Evolutionary conservation across 805 yeast genomes (phyloP), one percentile per base, ranked within the genome.

Genomic region (Pichia exigua): DNA sequence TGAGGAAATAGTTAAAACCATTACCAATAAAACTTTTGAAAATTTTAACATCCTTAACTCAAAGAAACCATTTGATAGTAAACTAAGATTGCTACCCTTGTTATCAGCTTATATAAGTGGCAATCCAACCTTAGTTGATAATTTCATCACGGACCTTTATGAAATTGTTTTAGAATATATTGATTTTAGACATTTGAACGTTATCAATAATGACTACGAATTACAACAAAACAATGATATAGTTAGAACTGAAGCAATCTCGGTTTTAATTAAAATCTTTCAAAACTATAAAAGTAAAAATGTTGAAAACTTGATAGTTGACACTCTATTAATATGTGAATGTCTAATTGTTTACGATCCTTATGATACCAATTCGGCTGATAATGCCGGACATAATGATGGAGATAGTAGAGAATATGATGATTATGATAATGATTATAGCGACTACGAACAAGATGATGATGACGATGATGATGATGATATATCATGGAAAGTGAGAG

Each of bases 401-500:
- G 56, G 52, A 40, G 71, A 64, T 4, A 69, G 63, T 12, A 57
- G 52, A n/a, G 51, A 53, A 2, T 74, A 69, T 18, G 69, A 64
- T 5, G 69, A 67, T 18, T 72, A 67, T 3, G 67, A 59, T 4
- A 70, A 66, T 13, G 73, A 70, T 27, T 77, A 72, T 32, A 73
- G 66, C 21, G 82, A 76, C 5, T 68, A 60, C 47, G 70, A 70
- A 21, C 68, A 66, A 17, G 65, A 63, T 22, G 69, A 69, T 32
- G 70, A 74, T n/a, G 76, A 70, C n/a, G 83, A 77, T 12, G 71
- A 60, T 26, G 80, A 77, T 38, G 64, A 60, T 26, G 72, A 67
- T 24, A 64, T 61, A 20, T 75, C 84, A 1, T 83, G 91, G 85
- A 82, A 78, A 56, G 65, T 86, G 20, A 70, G 94, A 53, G 69